phyloP scores from a whole-genome alignment of 345 rosid species.

The Lepidium sativum region DNA sequence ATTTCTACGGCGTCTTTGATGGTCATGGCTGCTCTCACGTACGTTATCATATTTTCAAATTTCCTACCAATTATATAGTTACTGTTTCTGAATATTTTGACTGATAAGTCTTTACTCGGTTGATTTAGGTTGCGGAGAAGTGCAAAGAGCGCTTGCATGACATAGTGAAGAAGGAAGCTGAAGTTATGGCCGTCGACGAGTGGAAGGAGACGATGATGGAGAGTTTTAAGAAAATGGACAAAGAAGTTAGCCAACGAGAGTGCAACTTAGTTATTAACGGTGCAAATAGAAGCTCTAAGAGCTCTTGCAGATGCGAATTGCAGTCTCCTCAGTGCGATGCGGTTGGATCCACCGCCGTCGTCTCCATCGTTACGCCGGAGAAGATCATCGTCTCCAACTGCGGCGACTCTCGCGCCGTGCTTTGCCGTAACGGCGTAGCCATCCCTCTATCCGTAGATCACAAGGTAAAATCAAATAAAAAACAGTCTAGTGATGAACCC shows the following conservation, averaged over 20 bases:
- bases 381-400: slow-evolving; percentile 69
- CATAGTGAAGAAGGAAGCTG: slow-evolving; percentile 26
- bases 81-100: background rate
- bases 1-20: slow-evolving; percentile 78
- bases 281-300: background rate
- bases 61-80: background rate
- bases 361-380: slow-evolving; percentile 54
- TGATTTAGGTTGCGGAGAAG: slow-evolving; percentile 24
- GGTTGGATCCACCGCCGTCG: slow-evolving; percentile 86
- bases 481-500: too few species aligned
- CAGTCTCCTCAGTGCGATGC: slow-evolving; percentile 78
- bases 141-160: slow-evolving; percentile 30
- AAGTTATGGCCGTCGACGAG: slow-evolving; percentile 15
- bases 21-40: slow-evolving; percentile 99
- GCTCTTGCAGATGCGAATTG: slow-evolving; percentile 60
- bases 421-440: slow-evolving; percentile 66
- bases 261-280: slow-evolving; percentile 10
- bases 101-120: background rate
- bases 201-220: slow-evolving; percentile 56
- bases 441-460: slow-evolving; percentile 74
- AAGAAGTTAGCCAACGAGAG: slow-evolving; percentile 37
- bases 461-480: slow-evolving; percentile 45
- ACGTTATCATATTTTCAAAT: background rate
- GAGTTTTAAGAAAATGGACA: slow-evolving; percentile 57
- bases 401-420: slow-evolving; percentile 88